Conservation (phyloP, 2,329 filamentous ascomycete species). For the Penicillium glabrum region DNA sequence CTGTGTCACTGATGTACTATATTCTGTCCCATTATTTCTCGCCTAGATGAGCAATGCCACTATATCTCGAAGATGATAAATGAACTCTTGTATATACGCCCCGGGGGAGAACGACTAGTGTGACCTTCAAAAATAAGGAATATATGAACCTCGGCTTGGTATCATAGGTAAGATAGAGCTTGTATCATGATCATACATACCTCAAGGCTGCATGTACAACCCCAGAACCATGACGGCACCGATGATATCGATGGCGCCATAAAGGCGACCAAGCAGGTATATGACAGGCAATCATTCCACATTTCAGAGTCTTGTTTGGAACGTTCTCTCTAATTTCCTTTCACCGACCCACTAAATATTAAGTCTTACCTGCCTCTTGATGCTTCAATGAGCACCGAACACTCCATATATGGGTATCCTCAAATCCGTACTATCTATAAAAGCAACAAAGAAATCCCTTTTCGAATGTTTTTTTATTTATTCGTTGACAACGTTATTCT, state of each 20-base stretch:
- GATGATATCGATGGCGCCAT: conserved; percentile 10
- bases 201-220: not conserved
- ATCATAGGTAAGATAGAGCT: not conserved
- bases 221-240: conserved; percentile 9
- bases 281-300: not conserved
- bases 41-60: conserved; percentile 10
- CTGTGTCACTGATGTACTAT: conserved; percentile 3
- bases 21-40: conserved; percentile 1
- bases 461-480: conserved; percentile 17
- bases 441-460: not conserved
- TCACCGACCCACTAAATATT: not conserved
- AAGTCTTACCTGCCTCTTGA: not conserved
- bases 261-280: not conserved
- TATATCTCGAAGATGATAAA: not conserved
- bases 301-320: not conserved
- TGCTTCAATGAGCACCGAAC: not conserved
- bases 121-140: not conserved
- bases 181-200: not conserved
- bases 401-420: not conserved
- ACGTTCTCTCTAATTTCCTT: not conserved
- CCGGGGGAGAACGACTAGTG: not conserved
- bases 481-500: conserved; percentile 22
- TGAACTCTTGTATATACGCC: not conserved
- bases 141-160: not conserved
- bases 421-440: not conserved